A percentile compares a stretch with the other conserved stretches of the same genome.
phyloP scores from a whole-genome alignment of 345 rosid genomes.

The Gossypioides kirkii region DNA sequence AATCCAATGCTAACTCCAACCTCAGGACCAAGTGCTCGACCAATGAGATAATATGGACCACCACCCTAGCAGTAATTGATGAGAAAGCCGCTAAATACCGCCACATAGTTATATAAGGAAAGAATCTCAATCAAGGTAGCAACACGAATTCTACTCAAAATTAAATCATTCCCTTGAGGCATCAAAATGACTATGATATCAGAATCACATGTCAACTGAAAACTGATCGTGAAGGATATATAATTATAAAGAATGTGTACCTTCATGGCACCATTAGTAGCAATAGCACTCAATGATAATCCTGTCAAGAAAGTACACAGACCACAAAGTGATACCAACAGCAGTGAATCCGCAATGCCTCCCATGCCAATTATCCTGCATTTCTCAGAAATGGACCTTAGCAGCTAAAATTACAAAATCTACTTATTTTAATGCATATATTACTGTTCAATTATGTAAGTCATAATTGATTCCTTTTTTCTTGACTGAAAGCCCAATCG shows the following conservation, averaged over 20 bases:
- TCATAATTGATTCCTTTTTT: not conserved
- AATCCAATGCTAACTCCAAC: slow-evolving; percentile 99
- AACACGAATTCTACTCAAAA: not conserved
- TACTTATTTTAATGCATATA: not conserved
- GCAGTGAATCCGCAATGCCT: slow-evolving; percentile 75
- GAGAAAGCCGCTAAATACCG: slow-evolving; percentile 14
- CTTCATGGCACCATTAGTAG: slow-evolving; percentile 99
- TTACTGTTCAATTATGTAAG: not conserved
- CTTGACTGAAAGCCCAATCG: not conserved
- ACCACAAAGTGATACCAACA: slow-evolving; percentile 87
- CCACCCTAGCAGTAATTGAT: slow-evolving; percentile 60
- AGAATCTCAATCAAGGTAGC: not conserved
- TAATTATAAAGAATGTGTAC: slow-evolving; percentile 25
- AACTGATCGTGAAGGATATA: not conserved
- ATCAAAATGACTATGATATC: not conserved
- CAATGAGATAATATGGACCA: slow-evolving; percentile 98
- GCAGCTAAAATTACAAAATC: not conserved
- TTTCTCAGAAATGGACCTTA: slow-evolving; percentile 17
- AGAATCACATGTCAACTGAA: not conserved
- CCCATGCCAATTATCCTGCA: slow-evolving; percentile 99
- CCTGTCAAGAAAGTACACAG: slow-evolving; percentile 87
- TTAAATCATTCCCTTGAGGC: not conserved
- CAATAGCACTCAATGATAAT: slow-evolving; percentile 97
- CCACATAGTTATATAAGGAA: not conserved
- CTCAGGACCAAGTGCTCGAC: slow-evolving; percentile 99